Evolutionary conservation across 352 stramenopile genomes (phyloP), one percentile per base, ranked within the genome.

Genomic region (Phytophthora constricta): DNA sequence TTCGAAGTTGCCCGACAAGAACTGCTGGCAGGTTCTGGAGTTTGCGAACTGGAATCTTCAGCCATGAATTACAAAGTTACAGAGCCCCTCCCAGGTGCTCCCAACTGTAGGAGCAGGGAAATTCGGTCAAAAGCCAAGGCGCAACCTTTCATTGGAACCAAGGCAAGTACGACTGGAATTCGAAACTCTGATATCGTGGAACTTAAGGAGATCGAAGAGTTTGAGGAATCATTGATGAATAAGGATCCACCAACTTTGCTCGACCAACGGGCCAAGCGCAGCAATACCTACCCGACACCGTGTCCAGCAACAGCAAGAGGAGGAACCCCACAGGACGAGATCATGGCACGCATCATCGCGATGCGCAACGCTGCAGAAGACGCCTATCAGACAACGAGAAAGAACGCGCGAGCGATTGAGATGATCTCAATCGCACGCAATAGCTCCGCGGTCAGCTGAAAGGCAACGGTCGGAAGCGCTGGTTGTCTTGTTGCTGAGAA

Each of bases 331-430:
- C 60, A 74, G 22, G 46, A 72, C 10, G 65, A 55, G 3, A 49
- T 78, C 46, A 67, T 78, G 57, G 70, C 82, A 27, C 82, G 83
- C 51, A 87, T 88, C 62, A 77, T 82, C 33, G 75, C 86, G 25
- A 71, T 91, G 68, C 80, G 72, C 25, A 76, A 80, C 57, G 68
- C 79, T 22, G 79, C 79, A 13, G 82, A 91, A 58, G 77, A 66
- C 17, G 80, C 81, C 25, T 89, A 87, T 69, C 58, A 82, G 62
- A 84, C 61, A 14, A 76, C 65, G 34, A 65, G 47, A 43, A 31
- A 65, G 58, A 39, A n/a, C n/a, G n/a, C n/a, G n/a, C n/a, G n/a
- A n/a, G n/a, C n/a, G n/a, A n/a, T n/a, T n/a, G n/a, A n/a, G n/a
- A n/a, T n/a, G n/a, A n/a, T n/a, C n/a, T n/a, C n/a, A n/a, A n/a